Evolutionary conservation across 768 basidiomycete species (phyloP), one percentile per base, ranked within the genome.

Genomic region (Mycena filopes): DNA sequence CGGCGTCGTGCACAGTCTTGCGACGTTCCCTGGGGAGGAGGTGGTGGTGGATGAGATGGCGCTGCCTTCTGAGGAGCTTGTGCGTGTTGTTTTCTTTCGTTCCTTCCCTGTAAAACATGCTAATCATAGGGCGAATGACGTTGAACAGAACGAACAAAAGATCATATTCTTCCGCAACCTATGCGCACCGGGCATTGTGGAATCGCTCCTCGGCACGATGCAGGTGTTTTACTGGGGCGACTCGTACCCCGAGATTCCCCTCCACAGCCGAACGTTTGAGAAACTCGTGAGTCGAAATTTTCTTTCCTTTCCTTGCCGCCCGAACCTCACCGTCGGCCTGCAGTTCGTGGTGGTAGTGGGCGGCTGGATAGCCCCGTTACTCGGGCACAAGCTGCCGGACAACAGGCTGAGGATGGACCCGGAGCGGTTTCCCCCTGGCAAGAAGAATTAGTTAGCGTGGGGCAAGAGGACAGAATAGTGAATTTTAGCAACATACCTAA

Each of bases 191-290:
- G 61, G 61, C 0, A 16, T 54, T 8, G n/a, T 16, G 36, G 26
- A 55, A 18, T 63, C 61, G 11, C 28, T 46, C 43, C 15, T 45
- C 4, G 3, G 43, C 20, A 20, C 40, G 16, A 61, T 61, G 60
- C 60, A 61, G 18, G 28, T 61, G 4, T 61, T 61, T 21, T 60
- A 60, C 43, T 43, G 45, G 42, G 50, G 59, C 12, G 59, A 60
- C n/a, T 12, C 11, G 2, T 60, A 60, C 25, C 50, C 50, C 18
- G 59, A 33, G 21, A 18, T 60, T 26, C 59, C 59, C 23, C 23
- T 21, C 11, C 15, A 31, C 6, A 49, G 23, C 15, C 26, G 41
- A 12, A 43, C n/a, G 59, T 29, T 60, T 10, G 59, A 60, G 43
- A 13, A 41, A 33, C 59, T 60, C 1, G 59, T 60, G 21, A 36